Conservation (phyloP, 371 early-diverging fungal genomes). For the Circinella umbellata region DNA sequence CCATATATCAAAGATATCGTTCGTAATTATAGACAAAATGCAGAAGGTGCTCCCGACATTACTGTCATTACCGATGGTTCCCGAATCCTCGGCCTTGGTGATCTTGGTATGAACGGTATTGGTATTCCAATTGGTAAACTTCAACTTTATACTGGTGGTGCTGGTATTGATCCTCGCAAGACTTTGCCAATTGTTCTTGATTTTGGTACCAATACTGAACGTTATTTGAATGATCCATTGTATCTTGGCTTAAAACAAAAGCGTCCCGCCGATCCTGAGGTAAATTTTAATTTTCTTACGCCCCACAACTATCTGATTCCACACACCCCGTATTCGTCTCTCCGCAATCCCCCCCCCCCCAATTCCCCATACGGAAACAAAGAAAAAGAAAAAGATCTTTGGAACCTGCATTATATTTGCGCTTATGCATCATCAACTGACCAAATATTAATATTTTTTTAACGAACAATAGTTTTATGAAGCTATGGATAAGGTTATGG, state of each 20-base stretch:
- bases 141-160: constrained; percentile 88
- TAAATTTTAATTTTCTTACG: constrained; percentile 12
- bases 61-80: constrained; percentile 93
- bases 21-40: constrained; percentile 61
- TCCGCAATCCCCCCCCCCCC: neutral
- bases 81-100: constrained; percentile 92
- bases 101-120: constrained; percentile 91
- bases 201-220: constrained; percentile 87
- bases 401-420: neutral
- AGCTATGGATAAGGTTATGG: constrained; percentile 83
- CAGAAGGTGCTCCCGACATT: constrained; percentile 69
- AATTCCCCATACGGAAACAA: neutral
- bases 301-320: neutral
- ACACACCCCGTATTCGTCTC: neutral
- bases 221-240: constrained; percentile 78
- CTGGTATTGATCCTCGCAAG: constrained; percentile 86
- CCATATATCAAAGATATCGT: constrained; percentile 67
- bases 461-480: constrained; percentile 62
- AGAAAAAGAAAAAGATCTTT: too few species aligned
- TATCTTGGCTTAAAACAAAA: constrained; percentile 83
- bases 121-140: constrained; percentile 94
- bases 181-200: constrained; percentile 90
- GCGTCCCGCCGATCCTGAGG: constrained; percentile 69
- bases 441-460: too few species aligned
- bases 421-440: neutral